Conservation (phyloP, 768 basidiomycete species). For the Phanerodontia chrysosporium region DNA sequence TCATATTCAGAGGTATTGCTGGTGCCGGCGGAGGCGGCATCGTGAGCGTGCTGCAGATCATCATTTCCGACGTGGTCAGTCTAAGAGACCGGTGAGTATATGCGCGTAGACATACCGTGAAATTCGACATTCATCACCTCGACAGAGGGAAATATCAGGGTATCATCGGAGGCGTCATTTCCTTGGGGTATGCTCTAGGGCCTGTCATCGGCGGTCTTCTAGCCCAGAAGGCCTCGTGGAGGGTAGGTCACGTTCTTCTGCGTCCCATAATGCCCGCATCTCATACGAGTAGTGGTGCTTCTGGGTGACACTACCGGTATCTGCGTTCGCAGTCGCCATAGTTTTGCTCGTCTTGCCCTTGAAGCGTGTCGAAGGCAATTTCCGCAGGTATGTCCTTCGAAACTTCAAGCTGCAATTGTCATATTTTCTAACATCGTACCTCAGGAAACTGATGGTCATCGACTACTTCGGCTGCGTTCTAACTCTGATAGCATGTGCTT, state of each 20-base stretch:
- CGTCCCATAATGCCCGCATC: neutral
- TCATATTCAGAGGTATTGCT: conserved; percentile 63
- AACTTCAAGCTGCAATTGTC: too few species aligned
- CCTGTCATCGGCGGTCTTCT: conserved; percentile 66
- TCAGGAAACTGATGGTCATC: conserved; percentile 57
- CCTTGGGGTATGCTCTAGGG: conserved; percentile 61
- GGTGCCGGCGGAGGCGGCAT: conserved; percentile 72
- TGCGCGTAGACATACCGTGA: neutral
- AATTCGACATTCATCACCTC: neutral
- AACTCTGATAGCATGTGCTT: conserved; percentile 55
- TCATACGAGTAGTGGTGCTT: conserved; percentile 63
- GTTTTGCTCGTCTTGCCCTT: conserved; percentile 63
- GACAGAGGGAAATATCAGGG: conserved; percentile 73
- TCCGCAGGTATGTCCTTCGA: conserved; percentile 37
- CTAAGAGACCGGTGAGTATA: conserved; percentile 54
- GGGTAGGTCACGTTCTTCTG: conserved; percentile 31
- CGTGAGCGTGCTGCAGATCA: conserved; percentile 64
- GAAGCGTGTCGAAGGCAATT: conserved; percentile 61
- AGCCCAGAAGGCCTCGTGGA: conserved; percentile 59
- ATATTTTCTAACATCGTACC: too few species aligned
- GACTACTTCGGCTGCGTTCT: conserved; percentile 61
- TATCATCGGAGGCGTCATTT: conserved; percentile 57
- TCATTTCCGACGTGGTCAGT: conserved; percentile 69
- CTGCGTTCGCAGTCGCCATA: conserved; percentile 47
- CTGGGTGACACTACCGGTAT: conserved; percentile 66